Evolutionary conservation across 2,329 filamentous ascomycete genomes (phyloP), one percentile per base, ranked within the genome.

Genomic region (Emericellopsis atlantica): DNA sequence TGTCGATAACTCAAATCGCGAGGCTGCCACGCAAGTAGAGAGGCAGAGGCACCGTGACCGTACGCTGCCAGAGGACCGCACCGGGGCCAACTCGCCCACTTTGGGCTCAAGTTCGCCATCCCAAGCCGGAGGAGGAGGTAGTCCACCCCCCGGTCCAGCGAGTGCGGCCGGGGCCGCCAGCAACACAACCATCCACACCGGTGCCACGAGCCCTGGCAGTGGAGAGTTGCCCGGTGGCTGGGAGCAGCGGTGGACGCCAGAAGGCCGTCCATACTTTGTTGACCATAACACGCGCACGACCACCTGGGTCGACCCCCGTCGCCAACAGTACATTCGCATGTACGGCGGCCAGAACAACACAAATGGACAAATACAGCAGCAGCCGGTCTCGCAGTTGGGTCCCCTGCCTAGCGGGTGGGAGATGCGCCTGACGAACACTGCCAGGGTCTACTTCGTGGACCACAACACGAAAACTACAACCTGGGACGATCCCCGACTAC

Each of bases 391-490:
- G 2, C 92, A 98, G 59, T 75, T 98, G 36, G 92, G 92, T 4
- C 92, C 92, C 22, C 65, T 98, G 37, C 92, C 92, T 4, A 96
- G 92, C 54, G 92, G 92, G 3, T 98, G 92, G 92, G 92, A 98
- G 70, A 98, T 98, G 92, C 86, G 92, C 45, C 79, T 98, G 40
- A 98, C 92, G 40, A 96, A 98, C 62, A 98, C 92, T 12, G 92
- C 92, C 23, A 77, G 92, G 44, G 92, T 98, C 14, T 98, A 98
- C 65, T 98, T 98, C 61, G 92, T 98, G 36, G 92, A 98, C 55
- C 92, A 98, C 67, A 98, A 98, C 66, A 98, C 92, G 36, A 98
- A 98, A 71, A 98, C 92, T 0, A 98, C 92, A 4, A 98, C 92
- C 1, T 98, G 92, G 92, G 92, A 98, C 56, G 92, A 98, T 55